phyloP scores from a whole-genome alignment of 495 filamentous ascomycete genomes.

The Podospora pseudocomata region DNA sequence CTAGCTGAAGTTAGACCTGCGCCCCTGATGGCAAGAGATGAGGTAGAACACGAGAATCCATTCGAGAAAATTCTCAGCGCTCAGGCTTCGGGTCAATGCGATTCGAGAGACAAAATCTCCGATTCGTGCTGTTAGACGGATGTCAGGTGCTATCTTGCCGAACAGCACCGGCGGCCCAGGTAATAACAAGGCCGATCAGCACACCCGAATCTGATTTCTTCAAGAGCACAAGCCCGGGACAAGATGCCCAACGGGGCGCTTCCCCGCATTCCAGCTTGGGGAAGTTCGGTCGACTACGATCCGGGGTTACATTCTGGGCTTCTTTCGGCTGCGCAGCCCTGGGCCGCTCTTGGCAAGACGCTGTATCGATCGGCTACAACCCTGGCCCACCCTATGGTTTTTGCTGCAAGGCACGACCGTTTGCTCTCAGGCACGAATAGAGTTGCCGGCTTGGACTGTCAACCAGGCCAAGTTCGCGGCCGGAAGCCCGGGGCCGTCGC shows the following conservation, averaged over 20 bases:
- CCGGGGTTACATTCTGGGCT: background rate
- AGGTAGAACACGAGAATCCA: too few relatives aligned
- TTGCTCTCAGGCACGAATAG: background rate
- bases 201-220: background rate
- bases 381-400: background rate
- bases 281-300: background rate
- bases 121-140: background rate
- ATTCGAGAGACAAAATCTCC: background rate
- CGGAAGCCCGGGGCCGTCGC: constrained; percentile 8
- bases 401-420: background rate
- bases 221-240: constrained; percentile 1
- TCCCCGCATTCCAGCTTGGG: constrained; percentile 7
- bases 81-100: background rate
- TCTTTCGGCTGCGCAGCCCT: background rate
- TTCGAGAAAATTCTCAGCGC: background rate
- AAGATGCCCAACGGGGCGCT: constrained; percentile 7
- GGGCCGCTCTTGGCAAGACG: background rate
- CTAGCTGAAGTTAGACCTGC: too few relatives aligned
- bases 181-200: background rate
- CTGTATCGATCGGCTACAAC: background rate
- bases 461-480: background rate
- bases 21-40: too few relatives aligned
- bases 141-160: background rate
- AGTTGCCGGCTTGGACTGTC: background rate
- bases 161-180: background rate